Evolutionary conservation across 139 green algal species (phyloP), one percentile per base, ranked within the genome.

Genomic region (Deuterostichococcus epilithicus): DNA sequence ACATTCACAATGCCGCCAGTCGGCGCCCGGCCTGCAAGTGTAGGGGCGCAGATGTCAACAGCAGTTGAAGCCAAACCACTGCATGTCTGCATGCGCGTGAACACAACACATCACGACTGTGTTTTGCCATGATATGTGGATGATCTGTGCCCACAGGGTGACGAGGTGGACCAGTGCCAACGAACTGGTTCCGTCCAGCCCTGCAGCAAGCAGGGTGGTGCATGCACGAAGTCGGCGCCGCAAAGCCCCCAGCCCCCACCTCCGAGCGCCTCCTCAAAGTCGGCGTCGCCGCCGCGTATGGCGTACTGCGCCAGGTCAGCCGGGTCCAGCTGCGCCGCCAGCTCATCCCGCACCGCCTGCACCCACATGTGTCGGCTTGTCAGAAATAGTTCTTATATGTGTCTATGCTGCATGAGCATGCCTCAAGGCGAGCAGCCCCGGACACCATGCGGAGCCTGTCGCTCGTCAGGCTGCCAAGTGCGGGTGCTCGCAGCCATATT

Each of bases 261-360:
- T 30, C 73, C 86, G 35, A 86, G 70, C 73, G 90, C 90, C 8
- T 75, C 81, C 10, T 80, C 85, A 80, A 95, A 86, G 13, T 93
- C 89, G 0, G 82, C 82, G 33, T 91, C 83, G 0, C 60, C 60
- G 37, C 81, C 73, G 4, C 35, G 65, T 28, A 97, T 88, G 10
- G 91, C 84, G 72, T 90, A 96, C 81, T 91, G 80, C 33, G 80
- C 72, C 68, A 97, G 73, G 44, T 93, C 86, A 68, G 93, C 92
- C 3, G 87, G 79, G n/a, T 82, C 70, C 28, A 94, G 75, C 75
- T 90, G 81, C 39, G 81, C 76, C 45, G 66, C 72, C 82, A 91
- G 86, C 47, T 77, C 77, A 1, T 78, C 78, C 59, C 81, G 80
- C 36, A 87, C 72, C 45, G 71, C 76, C 82, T 84, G 82, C 73